Conservation (phyloP, 305 asterid genomes). For the Fraxinus xanthoxyloides region DNA sequence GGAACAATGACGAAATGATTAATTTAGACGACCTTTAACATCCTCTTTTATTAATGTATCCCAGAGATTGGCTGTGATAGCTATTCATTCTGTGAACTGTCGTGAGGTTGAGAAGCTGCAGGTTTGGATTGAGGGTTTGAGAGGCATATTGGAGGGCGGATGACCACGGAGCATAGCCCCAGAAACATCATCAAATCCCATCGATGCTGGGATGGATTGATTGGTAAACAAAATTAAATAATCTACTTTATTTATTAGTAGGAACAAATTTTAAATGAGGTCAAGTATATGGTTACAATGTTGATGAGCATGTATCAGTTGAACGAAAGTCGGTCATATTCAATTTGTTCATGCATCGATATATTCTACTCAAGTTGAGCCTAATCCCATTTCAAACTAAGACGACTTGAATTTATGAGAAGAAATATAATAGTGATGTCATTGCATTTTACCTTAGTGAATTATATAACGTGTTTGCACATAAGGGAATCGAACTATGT, state of each 20-base stretch:
- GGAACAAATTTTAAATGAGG: background rate
- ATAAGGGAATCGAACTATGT: background rate
- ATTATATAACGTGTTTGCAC: background rate
- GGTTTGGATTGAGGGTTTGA: background rate
- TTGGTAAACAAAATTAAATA: background rate
- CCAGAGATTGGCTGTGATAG: slow-evolving; percentile 4
- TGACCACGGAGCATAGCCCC: background rate
- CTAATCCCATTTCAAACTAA: too few relatives aligned
- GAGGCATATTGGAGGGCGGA: background rate
- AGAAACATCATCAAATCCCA: background rate
- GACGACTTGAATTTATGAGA: background rate
- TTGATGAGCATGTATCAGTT: background rate
- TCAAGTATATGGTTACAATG: background rate
- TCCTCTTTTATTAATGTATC: background rate
- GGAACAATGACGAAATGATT: slow-evolving; percentile 67
- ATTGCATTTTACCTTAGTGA: background rate
- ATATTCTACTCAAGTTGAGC: slow-evolving; percentile 19
- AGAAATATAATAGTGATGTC: background rate
- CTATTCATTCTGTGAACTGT: background rate
- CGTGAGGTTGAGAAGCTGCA: slow-evolving; percentile 8
- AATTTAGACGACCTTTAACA: slow-evolving; percentile 65
- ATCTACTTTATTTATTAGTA: background rate
- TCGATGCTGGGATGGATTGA: background rate
- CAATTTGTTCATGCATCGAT: background rate
- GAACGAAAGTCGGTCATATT: background rate